These are phyloP conservation scores for Solanum commersonii DNA, from an alignment of 257 asterid species.

Conservation along the genomic window DNA sequence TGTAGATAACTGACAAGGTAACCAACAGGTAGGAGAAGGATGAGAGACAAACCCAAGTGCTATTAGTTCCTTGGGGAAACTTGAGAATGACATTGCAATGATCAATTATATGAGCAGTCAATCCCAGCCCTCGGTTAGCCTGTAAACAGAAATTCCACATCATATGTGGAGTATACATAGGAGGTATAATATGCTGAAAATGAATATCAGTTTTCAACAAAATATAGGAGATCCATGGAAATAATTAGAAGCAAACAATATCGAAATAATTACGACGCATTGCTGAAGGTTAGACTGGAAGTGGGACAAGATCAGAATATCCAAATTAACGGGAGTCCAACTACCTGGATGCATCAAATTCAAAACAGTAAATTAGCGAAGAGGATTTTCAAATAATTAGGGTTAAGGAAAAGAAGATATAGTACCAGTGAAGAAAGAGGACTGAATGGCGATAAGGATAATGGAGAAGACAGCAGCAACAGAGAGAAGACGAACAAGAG, in stretches of 20 bases:
- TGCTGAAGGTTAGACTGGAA: conserved; percentile 77
- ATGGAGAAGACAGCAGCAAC: conserved; percentile 68
- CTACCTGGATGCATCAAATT: conserved; percentile 23
- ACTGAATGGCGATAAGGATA: conserved; percentile 48
- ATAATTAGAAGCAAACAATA: neutral
- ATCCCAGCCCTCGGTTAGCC: conserved; percentile 95
- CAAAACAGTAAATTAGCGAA: neutral
- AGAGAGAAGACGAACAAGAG: conserved; percentile 48
- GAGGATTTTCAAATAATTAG: neutral
- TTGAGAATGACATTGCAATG: conserved; percentile 86
- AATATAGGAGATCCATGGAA: neutral
- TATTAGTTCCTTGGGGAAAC: conserved; percentile 90
- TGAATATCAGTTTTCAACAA: neutral
- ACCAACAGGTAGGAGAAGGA: neutral
- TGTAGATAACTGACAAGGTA: neutral
- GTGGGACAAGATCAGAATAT: conserved; percentile 43
- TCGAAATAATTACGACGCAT: conserved; percentile 53
- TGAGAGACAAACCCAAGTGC: conserved; percentile 77
- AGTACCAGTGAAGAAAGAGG: conserved; percentile 44
- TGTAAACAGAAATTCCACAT: conserved; percentile 25
- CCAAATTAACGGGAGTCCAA: conserved; percentile 12
- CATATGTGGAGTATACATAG: neutral
- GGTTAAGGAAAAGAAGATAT: neutral
- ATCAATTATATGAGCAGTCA: conserved; percentile 76
- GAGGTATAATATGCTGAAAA: neutral